Evolutionary conservation across 495 filamentous ascomycete species (phyloP), one percentile per base, ranked within the genome.

Genomic region (Podospora conica): DNA sequence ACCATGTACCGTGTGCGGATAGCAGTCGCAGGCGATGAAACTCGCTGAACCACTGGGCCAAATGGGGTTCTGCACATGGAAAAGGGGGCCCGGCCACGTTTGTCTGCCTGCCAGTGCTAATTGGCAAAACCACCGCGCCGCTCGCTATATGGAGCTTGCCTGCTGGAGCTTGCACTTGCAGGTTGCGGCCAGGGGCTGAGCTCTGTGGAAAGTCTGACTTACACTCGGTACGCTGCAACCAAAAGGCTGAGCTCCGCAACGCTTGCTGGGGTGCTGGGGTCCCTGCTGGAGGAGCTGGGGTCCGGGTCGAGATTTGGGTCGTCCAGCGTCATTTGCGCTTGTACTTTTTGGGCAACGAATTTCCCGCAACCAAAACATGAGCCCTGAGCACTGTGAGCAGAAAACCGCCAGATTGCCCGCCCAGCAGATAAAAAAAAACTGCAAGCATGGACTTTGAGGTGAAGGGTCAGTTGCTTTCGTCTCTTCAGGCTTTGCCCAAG

Each of bases 331-430:
- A 23, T 58, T 33, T 3, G 55, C 69, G 67, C 72, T 72, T 69
- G 57, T 68, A 70, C 11, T 1, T 60, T 67, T 71, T 56, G 66
- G 71, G 69, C 31, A 71, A 61, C 68, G 67, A 68, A 71, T 70
- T 71, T 74, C 66, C 69, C 65, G 53, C 48, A 29, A 23, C 8
- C 2, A n/a, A n/a, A n/a, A n/a, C n/a, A n/a, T 27, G 29, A 33
- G 28, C 25, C n/a, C 23, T 23, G 1, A 53, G 23, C 20, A 48
- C 10, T 15, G 25, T 9, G 22, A 59, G 11, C 55, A n/a, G n/a
- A n/a, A n/a, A 55, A 7, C 53, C 18, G 53, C 20, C 20, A 24
- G 23, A 27, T 24, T 31, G 18, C 24, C 24, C 12, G 2, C 18
- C 29, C n/a, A n/a, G 18, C 60, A 40, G 58, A 15, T 18, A 48